Evolutionary conservation across 2,329 filamentous ascomycete species (phyloP), one percentile per base, ranked within the genome.

Genomic region (Ceratocystis eucalypticola): DNA sequence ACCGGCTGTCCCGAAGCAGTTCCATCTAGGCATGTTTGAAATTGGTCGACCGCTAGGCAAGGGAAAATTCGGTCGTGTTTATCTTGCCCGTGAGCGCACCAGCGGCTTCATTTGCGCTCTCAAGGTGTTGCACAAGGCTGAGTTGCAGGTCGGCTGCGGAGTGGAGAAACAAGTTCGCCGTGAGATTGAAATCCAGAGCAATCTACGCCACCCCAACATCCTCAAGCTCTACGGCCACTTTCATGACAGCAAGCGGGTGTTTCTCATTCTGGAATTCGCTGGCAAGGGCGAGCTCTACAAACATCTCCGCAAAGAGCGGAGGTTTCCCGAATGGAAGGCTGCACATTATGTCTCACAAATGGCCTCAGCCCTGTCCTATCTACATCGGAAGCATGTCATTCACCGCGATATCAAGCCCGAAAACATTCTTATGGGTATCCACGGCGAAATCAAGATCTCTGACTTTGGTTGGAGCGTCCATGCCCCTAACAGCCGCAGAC

Each of bases 381-480:
- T 96, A 59, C 92, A 96, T 79, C 91, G 91, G 75, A 97, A 97
- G 79, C 91, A 96, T 75, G 89, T 97, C 71, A 97, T 97, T 79
- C 93, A 97, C 77, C 84, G 92, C 68, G 92, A 97, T 72, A 97
- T 97, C 78, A 97, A 97, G 80, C 92, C 92, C 1, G 92, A 97
- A 77, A 97, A 97, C 73, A 97, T 97, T 70, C 82, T 97, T 25
- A 88, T 97, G 37, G 93, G 93, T 15, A 91, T 97, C 68, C 93
- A 97, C 74, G 94, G 92, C 70, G 94, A 99, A 80, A 92, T 99
- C 78, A 99, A 99, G 77, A 92, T 99, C 73, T 95, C 91, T 3
- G 94, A 99, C 76, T 99, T 97, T 73, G 93, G 94, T 62, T 99
- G 94, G 94, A 95, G 89, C 74, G 94, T 97, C 3, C 94, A 99